Conservation (phyloP, 768 basidiomycete species). For the Suillus bovinus region DNA sequence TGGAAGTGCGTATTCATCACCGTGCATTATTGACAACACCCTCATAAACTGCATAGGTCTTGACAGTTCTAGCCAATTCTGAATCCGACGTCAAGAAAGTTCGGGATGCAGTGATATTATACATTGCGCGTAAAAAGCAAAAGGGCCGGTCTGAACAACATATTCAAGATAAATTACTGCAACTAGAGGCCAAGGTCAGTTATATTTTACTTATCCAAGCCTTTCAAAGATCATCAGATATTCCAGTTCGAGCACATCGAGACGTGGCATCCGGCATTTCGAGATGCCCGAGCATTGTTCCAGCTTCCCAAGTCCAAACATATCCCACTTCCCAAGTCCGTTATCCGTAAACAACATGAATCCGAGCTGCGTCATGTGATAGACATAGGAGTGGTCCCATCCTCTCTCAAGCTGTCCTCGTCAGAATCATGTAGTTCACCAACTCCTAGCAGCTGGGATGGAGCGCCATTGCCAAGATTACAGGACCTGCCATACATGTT, state of each 20-base stretch:
- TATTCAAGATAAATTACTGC: neutral
- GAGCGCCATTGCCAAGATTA: neutral
- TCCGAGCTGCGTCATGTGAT: neutral
- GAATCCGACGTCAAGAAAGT: neutral
- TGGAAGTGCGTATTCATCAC: neutral
- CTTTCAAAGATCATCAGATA: neutral
- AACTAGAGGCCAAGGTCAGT: neutral
- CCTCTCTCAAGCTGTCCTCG: neutral
- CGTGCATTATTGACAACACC: neutral
- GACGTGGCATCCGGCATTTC: neutral
- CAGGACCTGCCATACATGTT: neutral
- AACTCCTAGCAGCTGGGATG: neutral
- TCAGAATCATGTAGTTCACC: neutral
- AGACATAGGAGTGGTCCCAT: neutral
- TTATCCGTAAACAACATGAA: neutral
- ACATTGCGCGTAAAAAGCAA: neutral
- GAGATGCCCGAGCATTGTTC: neutral
- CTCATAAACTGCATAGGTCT: neutral
- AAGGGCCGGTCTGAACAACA: slow-evolving; percentile 2
- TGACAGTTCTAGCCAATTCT: neutral
- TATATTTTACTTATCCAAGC: neutral
- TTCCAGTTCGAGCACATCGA: neutral
- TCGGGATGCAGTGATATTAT: neutral
- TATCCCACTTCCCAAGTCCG: neutral
- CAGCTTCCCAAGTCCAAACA: neutral